Conservation (phyloP, 2,329 filamentous ascomycete genomes). For the Xylariaceae sp. region DNA sequence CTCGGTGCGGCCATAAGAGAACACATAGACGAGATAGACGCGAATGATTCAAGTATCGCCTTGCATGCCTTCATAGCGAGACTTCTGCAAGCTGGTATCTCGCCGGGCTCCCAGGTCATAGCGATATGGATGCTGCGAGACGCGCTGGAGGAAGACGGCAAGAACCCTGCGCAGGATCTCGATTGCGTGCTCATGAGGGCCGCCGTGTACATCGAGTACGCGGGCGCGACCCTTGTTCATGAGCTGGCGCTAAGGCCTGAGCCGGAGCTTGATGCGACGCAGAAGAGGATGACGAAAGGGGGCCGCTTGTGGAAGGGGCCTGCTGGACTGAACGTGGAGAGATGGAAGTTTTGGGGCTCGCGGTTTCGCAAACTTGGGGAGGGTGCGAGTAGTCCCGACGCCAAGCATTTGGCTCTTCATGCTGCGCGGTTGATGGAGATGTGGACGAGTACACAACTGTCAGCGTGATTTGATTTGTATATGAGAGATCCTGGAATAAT, state of each 20-base stretch:
- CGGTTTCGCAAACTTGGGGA: slow-evolving; percentile 25
- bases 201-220: slow-evolving; percentile 29
- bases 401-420: slow-evolving; percentile 21
- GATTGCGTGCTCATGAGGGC: slow-evolving; percentile 24
- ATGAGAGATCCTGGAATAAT: no score
- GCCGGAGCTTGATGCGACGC: slow-evolving; percentile 20
- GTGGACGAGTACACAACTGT: slow-evolving; percentile 18
- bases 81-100: slow-evolving; percentile 24
- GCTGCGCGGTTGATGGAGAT: slow-evolving; percentile 28
- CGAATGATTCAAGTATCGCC: slow-evolving; percentile 19
- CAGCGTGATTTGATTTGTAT: slow-evolving; percentile 1
- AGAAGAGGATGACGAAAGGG: slow-evolving; percentile 19
- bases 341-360: slow-evolving; percentile 29
- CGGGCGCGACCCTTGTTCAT: slow-evolving; percentile 24
- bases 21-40: slow-evolving; percentile 9
- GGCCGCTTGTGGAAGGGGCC: slow-evolving; percentile 24
- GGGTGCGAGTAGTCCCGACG: slow-evolving; percentile 17
- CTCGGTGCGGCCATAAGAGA: slow-evolving; percentile 23
- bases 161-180: not conserved
- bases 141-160: slow-evolving; percentile 25
- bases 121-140: slow-evolving; percentile 30
- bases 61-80: slow-evolving; percentile 30
- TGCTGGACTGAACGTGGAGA: slow-evolving; percentile 23
- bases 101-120: slow-evolving; percentile 13
- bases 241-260: slow-evolving; percentile 17